Base-by-base conservation (phyloP, 169 alveolate species). In the Cryptosporidium ubiquitum region DNA sequence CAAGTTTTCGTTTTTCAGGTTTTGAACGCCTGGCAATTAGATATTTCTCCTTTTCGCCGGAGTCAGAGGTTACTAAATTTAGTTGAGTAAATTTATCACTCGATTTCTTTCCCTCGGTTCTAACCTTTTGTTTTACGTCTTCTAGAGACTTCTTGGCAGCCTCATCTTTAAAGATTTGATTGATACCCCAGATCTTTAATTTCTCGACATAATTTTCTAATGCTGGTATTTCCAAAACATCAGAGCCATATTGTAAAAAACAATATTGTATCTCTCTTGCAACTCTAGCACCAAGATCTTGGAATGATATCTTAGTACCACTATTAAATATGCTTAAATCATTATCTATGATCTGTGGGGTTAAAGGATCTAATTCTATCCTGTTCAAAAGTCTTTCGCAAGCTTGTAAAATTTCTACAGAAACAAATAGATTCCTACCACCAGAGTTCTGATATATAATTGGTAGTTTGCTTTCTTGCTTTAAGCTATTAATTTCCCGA, bases 141-240 rank as follows among this genome's bases (percentile, higher is more conserved):
- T 37, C 61, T 12, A 79, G 6, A 23, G 47, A 37, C 61, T 61
- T 52, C 20, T 42, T 37, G 4, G 89, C 89, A 26, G 12, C 68
- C 35, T 60, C 55, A 35, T 79, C 89, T 7, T 61, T 66, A 64
- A 79, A 79, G 7, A 79, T 29, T 2, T 39, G 60, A 5, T 58
- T 23, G n/a, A 79, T 47, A 26, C 89, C 89, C 71, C 73, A 79
- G 29, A 26, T 61, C 47, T 49, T 79, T 42, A 79, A 18, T n/a
- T 26, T 35, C 20, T 60, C 66, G 6, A 37, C 31, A 40, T 79
- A 79, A 44, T 26, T 57, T 35, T 60, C 89, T 26, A 79, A 39
- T 23, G 89, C 89, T 47, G 89, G 89, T 23, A 79, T 79, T 61
- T 79, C 79, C 6, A 79, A 47, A 64, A 79, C 75, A 14, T 79